phyloP scores from a whole-genome alignment of 495 filamentous ascomycete genomes.

The Penicillium dipodomyicola region DNA sequence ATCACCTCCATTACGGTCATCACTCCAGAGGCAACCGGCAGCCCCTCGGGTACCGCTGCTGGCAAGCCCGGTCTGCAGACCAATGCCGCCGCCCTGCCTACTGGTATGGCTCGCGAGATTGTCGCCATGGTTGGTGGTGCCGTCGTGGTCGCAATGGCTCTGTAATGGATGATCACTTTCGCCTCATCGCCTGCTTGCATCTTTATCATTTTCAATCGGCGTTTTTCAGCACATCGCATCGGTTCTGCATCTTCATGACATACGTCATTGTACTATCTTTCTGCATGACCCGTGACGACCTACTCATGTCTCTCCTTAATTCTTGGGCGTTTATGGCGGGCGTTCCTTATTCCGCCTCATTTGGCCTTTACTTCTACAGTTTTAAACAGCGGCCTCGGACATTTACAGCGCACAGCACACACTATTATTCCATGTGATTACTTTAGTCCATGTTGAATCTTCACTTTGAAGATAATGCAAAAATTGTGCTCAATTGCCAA shows the following conservation, averaged over 20 bases:
- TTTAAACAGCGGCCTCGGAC: background rate
- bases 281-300: constrained; percentile 15
- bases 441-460: constrained; percentile 6
- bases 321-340: constrained; percentile 14
- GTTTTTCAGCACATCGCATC: constrained; percentile 18
- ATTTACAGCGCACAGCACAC: constrained; percentile 15
- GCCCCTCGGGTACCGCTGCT: constrained; percentile 21
- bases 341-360: background rate
- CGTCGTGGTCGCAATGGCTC: constrained; percentile 38
- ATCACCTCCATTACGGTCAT: constrained; percentile 50
- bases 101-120: constrained; percentile 38
- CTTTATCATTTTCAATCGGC: constrained; percentile 9
- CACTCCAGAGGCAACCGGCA: constrained; percentile 29
- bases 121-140: constrained; percentile 46
- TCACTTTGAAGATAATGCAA: constrained; percentile 8
- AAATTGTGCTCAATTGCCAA: background rate
- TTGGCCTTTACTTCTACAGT: background rate
- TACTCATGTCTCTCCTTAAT: constrained; percentile 27
- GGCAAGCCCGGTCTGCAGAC: constrained; percentile 45
- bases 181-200: constrained; percentile 3
- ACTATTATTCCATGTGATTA: constrained; percentile 14
- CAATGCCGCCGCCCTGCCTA: constrained; percentile 31
- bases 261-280: constrained; percentile 30
- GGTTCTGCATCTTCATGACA: constrained; percentile 14
- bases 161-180: constrained; percentile 21